Conservation (phyloP, 2,329 filamentous ascomycete species). For the Epichloe elymi region DNA sequence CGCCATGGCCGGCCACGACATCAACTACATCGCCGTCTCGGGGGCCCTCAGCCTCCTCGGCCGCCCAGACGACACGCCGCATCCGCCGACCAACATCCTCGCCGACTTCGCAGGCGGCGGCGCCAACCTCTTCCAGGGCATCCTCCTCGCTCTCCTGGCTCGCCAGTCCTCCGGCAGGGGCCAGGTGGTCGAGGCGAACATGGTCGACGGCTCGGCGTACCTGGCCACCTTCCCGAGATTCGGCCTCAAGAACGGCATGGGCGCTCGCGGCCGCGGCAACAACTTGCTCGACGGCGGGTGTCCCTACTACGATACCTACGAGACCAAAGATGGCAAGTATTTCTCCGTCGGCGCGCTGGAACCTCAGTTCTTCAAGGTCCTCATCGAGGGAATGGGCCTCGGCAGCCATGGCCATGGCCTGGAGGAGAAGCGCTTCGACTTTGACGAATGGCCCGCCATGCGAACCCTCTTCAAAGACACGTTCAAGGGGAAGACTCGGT, state of each 20-base stretch:
- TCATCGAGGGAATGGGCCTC: slow-evolving; percentile 57
- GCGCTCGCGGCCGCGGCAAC: slow-evolving; percentile 50
- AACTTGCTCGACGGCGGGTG: slow-evolving; percentile 76
- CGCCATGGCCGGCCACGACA: slow-evolving; percentile 86
- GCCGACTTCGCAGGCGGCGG: slow-evolving; percentile 90
- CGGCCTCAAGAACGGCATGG: slow-evolving; percentile 47
- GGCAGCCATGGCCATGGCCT: slow-evolving; percentile 32
- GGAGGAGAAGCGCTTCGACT: slow-evolving; percentile 44
- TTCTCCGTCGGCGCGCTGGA: slow-evolving; percentile 88
- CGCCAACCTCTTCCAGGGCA: slow-evolving; percentile 65
- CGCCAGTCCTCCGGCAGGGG: slow-evolving; percentile 53
- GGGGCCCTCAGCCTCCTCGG: slow-evolving; percentile 76
- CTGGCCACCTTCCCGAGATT: slow-evolving; percentile 67
- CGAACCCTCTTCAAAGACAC: slow-evolving; percentile 42
- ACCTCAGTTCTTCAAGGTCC: slow-evolving; percentile 62
- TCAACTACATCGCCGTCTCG: slow-evolving; percentile 87
- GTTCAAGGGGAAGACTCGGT: slow-evolving; percentile 58
- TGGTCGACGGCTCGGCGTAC: slow-evolving; percentile 83
- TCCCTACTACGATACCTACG: slow-evolving; percentile 83
- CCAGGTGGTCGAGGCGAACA: slow-evolving; percentile 89
- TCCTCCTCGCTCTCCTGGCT: slow-evolving; percentile 65
- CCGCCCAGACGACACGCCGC: slow-evolving; percentile 52
- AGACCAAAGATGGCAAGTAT: slow-evolving; percentile 64
- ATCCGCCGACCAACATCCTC: slow-evolving; percentile 70
- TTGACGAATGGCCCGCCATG: slow-evolving; percentile 54